A percentile compares a stretch with the other conserved stretches of the same genome.
Conservation (phyloP, 805 yeast species). For the Pichia kluyveri region DNA sequence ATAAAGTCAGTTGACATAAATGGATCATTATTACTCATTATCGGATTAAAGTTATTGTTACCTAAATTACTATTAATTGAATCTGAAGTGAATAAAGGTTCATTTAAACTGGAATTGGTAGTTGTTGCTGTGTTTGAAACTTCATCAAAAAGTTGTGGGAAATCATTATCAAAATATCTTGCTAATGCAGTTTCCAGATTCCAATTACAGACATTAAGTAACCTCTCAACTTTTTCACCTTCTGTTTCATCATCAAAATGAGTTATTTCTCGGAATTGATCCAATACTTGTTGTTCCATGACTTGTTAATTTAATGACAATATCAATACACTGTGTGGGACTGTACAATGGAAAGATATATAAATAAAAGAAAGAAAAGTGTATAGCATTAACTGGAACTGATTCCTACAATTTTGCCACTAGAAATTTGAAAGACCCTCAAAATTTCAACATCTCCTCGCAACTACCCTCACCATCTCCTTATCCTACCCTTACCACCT, state of each 20-base stretch:
- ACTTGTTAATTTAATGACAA: background rate
- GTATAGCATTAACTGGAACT: too few relatives aligned
- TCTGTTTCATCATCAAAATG: constrained; percentile 37
- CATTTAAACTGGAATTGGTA: too few relatives aligned
- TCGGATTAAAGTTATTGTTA: too few relatives aligned
- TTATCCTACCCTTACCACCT: constrained; percentile 1
- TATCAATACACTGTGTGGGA: too few relatives aligned
- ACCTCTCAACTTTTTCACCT: constrained; percentile 34
- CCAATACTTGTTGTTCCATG: constrained; percentile 35
- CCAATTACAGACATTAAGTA: constrained; percentile 47
- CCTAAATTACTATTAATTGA: too few relatives aligned
- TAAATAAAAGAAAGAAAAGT: too few relatives aligned
- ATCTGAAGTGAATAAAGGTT: too few relatives aligned
- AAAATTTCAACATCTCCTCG: too few relatives aligned
- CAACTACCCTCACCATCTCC: too few relatives aligned
- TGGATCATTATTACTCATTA: too few relatives aligned
- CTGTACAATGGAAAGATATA: background rate
- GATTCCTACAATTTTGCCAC: too few relatives aligned
- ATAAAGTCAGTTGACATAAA: background rate
- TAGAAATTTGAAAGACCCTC: too few relatives aligned
- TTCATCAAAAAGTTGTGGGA: constrained; percentile 25
- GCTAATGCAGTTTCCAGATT: constrained; percentile 53
- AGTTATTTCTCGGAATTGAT: constrained; percentile 43
- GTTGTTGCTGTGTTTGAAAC: background rate
- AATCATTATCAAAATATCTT: constrained; percentile 50